Evolutionary conservation across 2,329 filamentous ascomycete genomes (phyloP).

Genomic region (Exophiala viscosa): DNA sequence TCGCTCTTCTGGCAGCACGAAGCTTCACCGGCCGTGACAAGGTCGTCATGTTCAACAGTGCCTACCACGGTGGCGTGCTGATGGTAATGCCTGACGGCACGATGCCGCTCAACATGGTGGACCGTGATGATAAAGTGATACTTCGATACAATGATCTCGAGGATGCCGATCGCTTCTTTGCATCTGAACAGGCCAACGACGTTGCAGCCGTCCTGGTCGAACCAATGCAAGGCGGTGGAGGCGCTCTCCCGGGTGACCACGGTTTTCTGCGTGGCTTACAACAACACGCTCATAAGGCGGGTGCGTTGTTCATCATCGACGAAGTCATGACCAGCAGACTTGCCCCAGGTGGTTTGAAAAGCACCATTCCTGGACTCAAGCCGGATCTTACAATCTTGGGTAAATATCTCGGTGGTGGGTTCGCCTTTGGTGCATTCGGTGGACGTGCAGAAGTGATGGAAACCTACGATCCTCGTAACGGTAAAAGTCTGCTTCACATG

Average conservation of each 20-base stretch:
- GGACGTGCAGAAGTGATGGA: constrained; percentile 57
- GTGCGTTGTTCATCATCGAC: constrained; percentile 62
- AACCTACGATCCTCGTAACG: constrained; percentile 49
- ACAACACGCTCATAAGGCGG: constrained; percentile 44
- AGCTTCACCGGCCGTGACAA: constrained; percentile 59
- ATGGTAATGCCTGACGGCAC: constrained; percentile 55
- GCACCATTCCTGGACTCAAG: constrained; percentile 33
- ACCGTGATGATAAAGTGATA: constrained; percentile 55
- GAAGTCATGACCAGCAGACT: constrained; percentile 68
- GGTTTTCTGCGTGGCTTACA: constrained; percentile 55
- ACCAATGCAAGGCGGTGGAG: constrained; percentile 61
- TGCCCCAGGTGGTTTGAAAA: constrained; percentile 48
- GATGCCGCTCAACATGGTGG: constrained; percentile 46
- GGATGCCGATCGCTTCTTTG: constrained; percentile 44
- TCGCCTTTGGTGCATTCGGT: constrained; percentile 64
- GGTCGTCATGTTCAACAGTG: constrained; percentile 68
- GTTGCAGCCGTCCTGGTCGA: constrained; percentile 65
- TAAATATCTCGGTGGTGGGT: constrained; percentile 64
- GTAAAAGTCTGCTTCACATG: constrained; percentile 47
- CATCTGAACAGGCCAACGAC: constrained; percentile 33
- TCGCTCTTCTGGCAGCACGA: constrained; percentile 55
- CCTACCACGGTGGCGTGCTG: constrained; percentile 67
- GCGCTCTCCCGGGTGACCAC: constrained; percentile 49
- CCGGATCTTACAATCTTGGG: constrained; percentile 63
- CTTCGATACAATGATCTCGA: constrained; percentile 59